A percentile compares a stretch with the other conserved stretches of the same genome.
Conservation (phyloP, 345 rosid species). For the Salix koriyanagi region DNA sequence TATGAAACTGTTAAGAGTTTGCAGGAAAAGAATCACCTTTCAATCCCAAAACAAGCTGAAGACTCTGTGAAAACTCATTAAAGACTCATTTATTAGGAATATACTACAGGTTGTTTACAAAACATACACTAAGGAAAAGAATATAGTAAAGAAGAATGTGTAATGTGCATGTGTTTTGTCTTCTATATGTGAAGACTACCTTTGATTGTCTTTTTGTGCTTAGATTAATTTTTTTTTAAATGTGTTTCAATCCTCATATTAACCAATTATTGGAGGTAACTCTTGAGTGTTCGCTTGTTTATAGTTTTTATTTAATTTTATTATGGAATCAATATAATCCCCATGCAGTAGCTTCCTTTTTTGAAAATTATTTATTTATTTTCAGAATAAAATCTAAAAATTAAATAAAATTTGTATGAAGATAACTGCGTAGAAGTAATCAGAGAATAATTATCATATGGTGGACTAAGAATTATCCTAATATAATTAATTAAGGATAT, state of each 20-base stretch:
- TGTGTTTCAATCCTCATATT: not conserved
- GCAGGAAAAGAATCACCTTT: constrained; percentile 15
- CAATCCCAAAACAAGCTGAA: too few relatives aligned
- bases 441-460: too few relatives aligned
- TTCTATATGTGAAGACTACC: not conserved
- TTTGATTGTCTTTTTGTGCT: not conserved
- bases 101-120: not conserved
- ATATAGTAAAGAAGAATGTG: not conserved
- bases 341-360: too few relatives aligned
- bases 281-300: not conserved
- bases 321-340: too few relatives aligned
- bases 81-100: not conserved
- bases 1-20: constrained; percentile 87
- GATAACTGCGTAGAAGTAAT: too few relatives aligned
- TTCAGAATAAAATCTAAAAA: too few relatives aligned
- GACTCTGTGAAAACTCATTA: constrained; percentile 20
- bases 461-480: too few relatives aligned
- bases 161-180: not conserved
- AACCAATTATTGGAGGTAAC: too few relatives aligned
- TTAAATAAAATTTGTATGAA: too few relatives aligned
- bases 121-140: not conserved
- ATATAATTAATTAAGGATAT: too few relatives aligned
- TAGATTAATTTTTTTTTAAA: not conserved
- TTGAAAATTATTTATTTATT: too few relatives aligned
- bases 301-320: not conserved